phyloP scores from a whole-genome alignment of 116 monocot genomes.

The Dioscorea cayenensis region DNA sequence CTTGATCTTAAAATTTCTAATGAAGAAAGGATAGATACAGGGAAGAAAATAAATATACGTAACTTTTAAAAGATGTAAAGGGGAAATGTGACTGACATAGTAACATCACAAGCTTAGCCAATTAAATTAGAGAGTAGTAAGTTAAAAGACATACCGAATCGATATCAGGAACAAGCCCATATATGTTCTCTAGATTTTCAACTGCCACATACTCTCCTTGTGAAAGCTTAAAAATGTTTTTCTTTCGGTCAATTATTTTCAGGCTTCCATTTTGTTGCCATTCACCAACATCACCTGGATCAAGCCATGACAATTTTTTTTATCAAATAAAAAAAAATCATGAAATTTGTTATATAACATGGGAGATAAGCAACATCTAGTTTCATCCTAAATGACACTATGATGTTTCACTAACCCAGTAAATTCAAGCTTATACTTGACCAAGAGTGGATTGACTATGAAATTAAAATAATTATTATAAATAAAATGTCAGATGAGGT shows the following conservation, averaged over 20 bases:
- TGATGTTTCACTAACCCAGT: neutral
- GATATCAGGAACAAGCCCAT: slow-evolving; percentile 46
- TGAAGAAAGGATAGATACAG: neutral
- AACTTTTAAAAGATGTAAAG: too few relatives aligned
- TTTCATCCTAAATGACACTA: neutral
- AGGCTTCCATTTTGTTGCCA: slow-evolving; percentile 85
- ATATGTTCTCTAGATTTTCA: slow-evolving; percentile 90
- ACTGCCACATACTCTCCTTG: slow-evolving; percentile 99
- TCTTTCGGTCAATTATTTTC: slow-evolving; percentile 92
- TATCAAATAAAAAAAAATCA: too few relatives aligned
- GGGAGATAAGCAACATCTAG: too few relatives aligned
- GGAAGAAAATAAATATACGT: neutral
- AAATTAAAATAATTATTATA: neutral
- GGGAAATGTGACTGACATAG: neutral
- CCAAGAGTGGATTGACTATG: neutral
- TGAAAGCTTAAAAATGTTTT: slow-evolving; percentile 97
- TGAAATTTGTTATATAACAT: too few relatives aligned
- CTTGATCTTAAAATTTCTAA: neutral
- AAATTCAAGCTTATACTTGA: neutral
- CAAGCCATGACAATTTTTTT: neutral
- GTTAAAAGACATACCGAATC: slow-evolving; percentile 47
- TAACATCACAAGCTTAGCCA: neutral
- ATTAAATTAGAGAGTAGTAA: neutral
- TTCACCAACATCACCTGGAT: slow-evolving; percentile 81
- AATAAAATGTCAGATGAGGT: neutral